Evolutionary conservation across 352 stramenopile species (phyloP), one percentile per base, ranked within the genome.

Genomic region (Phytophthora chlamydospora): DNA sequence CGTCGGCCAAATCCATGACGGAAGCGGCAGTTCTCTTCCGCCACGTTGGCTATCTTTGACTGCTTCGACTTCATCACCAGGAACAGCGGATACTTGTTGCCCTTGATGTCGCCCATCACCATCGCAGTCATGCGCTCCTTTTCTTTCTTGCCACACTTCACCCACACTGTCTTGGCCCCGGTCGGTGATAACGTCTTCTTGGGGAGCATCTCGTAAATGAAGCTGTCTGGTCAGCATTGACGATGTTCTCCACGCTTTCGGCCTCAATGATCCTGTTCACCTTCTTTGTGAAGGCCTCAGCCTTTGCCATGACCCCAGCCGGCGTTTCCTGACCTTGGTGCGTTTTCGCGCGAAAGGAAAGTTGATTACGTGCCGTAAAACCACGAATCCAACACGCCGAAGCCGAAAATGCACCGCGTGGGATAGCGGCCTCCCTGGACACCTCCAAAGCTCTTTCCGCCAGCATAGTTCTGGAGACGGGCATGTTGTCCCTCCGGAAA

Each of bases 101-200:
- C 58, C 13, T 62, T 38, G 5, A 19, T 48, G 24, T 73, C 55
- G 2, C 54, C 62, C 12, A 79, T 36, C 1, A 74, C 46, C 66
- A 69, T 79, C 6, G 43, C 64, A 6, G 63, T 75, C 24, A 55
- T 54, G 8, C 67, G 51, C 13, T 80, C 34, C 39, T 76, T 76
- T 24, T 80, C 63, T 10, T 57, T 61, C 10, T 47, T 55, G n/a
- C 58, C 45, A 10, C 63, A 71, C n/a, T 63, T 56, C 0, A 77
- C 46, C 73, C 68, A 78, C 29, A 69, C 46, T 2, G 61, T 81
- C 19, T 57, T 59, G 1, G 46, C 21, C 14, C 60, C 58, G 6
- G 21, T 59, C 1, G 36, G 11, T 0, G 56, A 16, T 5, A 75
- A 35, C 6, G 66, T 75, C 10, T 11, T 71, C 7, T 60, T 59